These are phyloP conservation scores for Pseudohalonectria lignicola DNA, from an alignment of 2,329 filamentous ascomycete species.

Conservation along the genomic window DNA sequence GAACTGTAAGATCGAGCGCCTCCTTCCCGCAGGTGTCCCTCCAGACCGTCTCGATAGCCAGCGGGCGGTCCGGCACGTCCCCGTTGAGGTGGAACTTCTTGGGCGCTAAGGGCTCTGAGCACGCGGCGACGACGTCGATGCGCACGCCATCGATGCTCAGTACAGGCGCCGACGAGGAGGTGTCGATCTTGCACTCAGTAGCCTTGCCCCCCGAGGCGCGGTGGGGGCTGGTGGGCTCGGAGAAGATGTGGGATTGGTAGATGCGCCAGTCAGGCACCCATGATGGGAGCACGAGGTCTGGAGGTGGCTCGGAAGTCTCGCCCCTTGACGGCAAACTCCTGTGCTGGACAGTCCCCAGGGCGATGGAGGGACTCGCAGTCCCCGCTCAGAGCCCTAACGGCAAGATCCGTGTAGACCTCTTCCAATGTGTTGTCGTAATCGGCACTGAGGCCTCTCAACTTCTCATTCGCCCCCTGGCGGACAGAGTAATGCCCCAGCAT, in stretches of 20 bases:
- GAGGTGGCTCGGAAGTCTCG: too few relatives aligned
- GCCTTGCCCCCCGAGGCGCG: conserved; percentile 17
- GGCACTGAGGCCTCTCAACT: not conserved
- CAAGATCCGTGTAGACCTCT: not conserved
- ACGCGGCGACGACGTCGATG: too few relatives aligned
- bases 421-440: not conserved
- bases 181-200: too few relatives aligned
- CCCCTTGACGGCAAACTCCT: not conserved
- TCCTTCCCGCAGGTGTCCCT: too few relatives aligned
- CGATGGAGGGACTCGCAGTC: not conserved
- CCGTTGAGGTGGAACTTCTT: too few relatives aligned
- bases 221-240: conserved; percentile 18
- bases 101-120: too few relatives aligned
- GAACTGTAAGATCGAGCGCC: too few relatives aligned
- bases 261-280: conserved; percentile 27
- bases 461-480: not conserved
- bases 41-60: too few relatives aligned
- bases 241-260: conserved; percentile 19
- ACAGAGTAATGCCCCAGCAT: conserved; percentile 3
- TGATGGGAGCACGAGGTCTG: conserved; percentile 20
- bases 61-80: too few relatives aligned
- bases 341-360: not conserved
- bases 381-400: not conserved
- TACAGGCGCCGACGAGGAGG: too few relatives aligned
- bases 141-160: too few relatives aligned